Percentiles rank a stretch among this genome's conserved stretches.
These are phyloP conservation scores for Chaetomium sp. DNA, from an alignment of 2,329 filamentous ascomycete genomes.

Conservation along the genomic window DNA sequence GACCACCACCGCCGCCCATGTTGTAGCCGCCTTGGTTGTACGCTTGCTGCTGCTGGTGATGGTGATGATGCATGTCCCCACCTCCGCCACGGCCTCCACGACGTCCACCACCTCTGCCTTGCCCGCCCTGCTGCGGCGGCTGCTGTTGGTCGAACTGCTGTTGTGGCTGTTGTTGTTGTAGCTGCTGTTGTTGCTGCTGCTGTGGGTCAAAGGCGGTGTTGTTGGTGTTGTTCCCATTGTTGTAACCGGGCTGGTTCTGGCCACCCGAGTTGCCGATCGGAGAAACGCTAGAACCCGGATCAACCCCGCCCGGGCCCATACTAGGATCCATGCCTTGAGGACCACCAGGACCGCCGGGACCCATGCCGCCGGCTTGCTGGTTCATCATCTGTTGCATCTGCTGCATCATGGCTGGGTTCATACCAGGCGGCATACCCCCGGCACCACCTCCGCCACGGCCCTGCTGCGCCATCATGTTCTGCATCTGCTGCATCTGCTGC, in stretches of 20 bases:
- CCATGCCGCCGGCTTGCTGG: slow-evolving; percentile 28
- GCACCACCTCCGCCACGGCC: slow-evolving; percentile 20
- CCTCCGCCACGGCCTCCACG: slow-evolving; percentile 35
- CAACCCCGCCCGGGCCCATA: slow-evolving; percentile 11
- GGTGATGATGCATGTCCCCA: slow-evolving; percentile 23
- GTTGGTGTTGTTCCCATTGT: slow-evolving; percentile 21
- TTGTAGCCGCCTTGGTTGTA: slow-evolving; percentile 15
- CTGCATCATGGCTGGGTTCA: slow-evolving; percentile 40
- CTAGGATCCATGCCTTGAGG: background rate
- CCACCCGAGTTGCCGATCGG: slow-evolving; percentile 2
- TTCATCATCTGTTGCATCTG: slow-evolving; percentile 41
- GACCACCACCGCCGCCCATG: slow-evolving; percentile 29
- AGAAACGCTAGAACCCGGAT: background rate
- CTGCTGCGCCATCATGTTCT: slow-evolving; percentile 36
- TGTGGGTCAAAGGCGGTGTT: slow-evolving; percentile 46
- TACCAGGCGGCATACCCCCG: slow-evolving; percentile 31
- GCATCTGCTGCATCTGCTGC: slow-evolving; percentile 46
- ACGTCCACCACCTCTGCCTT: slow-evolving; percentile 26
- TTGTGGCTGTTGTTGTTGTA: slow-evolving; percentile 58
- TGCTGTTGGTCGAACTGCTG: slow-evolving; percentile 55
- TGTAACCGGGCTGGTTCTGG: slow-evolving; percentile 43
- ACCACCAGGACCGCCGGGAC: background rate
- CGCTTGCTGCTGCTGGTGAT: slow-evolving; percentile 19
- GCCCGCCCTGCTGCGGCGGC: background rate
- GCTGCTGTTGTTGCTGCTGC: slow-evolving; percentile 49